Conservation (phyloP, 306 rosid genomes). For the Cercis canadensis region DNA sequence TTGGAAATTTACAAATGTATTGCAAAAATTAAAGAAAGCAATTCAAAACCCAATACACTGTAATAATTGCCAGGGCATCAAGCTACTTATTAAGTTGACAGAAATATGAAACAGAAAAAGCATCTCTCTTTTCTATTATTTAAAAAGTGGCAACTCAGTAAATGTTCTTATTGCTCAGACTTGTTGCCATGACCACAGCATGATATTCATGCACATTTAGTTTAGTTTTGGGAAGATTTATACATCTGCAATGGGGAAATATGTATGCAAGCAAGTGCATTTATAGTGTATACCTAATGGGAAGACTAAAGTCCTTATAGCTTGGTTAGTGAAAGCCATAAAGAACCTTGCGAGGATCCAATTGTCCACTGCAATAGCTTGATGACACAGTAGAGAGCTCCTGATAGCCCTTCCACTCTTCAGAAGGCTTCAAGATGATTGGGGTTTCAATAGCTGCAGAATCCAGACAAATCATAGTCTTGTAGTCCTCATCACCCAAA, state of each 20-base stretch:
- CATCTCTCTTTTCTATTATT: constrained; percentile 35
- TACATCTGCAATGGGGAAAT: not conserved
- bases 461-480: constrained; percentile 67
- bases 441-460: constrained; percentile 71
- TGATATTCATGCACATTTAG: not conserved
- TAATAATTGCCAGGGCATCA: constrained; percentile 18
- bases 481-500: constrained; percentile 76
- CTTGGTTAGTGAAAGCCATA: constrained; percentile 53
- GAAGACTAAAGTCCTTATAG: constrained; percentile 7
- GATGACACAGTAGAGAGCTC: constrained; percentile 75
- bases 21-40: constrained; percentile 11
- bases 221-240: constrained; percentile 6
- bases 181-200: constrained; percentile 7
- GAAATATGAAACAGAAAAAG: not conserved
- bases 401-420: constrained; percentile 82
- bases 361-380: constrained; percentile 86
- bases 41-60: not conserved
- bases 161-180: constrained; percentile 26
- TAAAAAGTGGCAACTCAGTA: constrained; percentile 32
- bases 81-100: not conserved
- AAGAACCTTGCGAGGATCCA: constrained; percentile 77
- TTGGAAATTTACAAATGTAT: not conserved
- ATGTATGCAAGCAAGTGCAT: constrained; percentile 31
- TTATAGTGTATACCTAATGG: constrained; percentile 17
- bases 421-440: constrained; percentile 63